These are phyloP conservation scores for Umbelopsis isabellina DNA, from an alignment of 192 early-diverging fungal species.

Conservation along the genomic window DNA sequence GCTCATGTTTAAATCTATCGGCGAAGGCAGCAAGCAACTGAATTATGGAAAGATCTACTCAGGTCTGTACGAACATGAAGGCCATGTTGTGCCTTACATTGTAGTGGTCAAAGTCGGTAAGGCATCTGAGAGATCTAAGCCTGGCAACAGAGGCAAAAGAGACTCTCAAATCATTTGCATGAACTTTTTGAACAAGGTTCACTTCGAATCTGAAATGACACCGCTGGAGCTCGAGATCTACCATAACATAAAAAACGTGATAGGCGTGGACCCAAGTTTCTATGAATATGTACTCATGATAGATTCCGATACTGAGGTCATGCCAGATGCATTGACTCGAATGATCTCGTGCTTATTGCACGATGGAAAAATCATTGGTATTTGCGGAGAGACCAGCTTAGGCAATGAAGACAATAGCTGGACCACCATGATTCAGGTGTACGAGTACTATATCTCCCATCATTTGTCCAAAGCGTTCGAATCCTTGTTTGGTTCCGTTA, in stretches of 20 bases:
- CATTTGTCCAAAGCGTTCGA: conserved; percentile 97
- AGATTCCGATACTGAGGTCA: conserved; percentile 81
- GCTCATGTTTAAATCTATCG: conserved; percentile 74
- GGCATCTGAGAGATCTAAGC: conserved; percentile 65
- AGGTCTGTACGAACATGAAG: conserved; percentile 77
- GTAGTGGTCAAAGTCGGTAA: conserved; percentile 84
- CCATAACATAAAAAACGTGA: conserved; percentile 84
- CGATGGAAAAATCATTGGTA: conserved; percentile 83
- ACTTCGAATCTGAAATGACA: conserved; percentile 78
- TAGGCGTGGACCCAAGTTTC: conserved; percentile 78
- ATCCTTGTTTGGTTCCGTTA: conserved; percentile 95
- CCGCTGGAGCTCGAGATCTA: conserved; percentile 82
- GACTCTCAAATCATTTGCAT: conserved; percentile 87
- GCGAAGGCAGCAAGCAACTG: conserved; percentile 76
- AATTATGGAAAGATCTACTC: conserved; percentile 86
- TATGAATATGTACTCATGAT: conserved; percentile 83
- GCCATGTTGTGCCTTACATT: conserved; percentile 75
- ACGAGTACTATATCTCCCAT: conserved; percentile 98
- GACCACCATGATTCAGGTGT: conserved; percentile 99
- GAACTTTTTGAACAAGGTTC: conserved; percentile 80
- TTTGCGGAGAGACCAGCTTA: conserved; percentile 95
- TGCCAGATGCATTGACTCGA: conserved; percentile 83
- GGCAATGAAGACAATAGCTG: conserved; percentile 92
- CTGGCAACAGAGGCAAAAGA: conserved; percentile 87
- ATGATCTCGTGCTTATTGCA: conserved; percentile 84